These are phyloP conservation scores for Theobroma cacao DNA, from an alignment of 345 rosid genomes.

Conservation along the genomic window DNA sequence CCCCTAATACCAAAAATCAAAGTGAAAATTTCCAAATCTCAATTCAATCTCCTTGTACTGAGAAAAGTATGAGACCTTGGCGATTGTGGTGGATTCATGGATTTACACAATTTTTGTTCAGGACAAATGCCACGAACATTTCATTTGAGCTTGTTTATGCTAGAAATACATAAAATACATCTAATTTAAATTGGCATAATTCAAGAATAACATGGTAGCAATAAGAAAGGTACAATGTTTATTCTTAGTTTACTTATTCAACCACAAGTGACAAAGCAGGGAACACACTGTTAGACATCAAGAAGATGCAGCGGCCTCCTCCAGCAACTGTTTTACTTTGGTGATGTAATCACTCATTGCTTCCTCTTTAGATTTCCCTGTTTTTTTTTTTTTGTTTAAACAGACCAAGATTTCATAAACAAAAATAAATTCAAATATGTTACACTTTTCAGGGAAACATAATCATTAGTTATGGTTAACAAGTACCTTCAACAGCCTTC, in stretches of 20 bases:
- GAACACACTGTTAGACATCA: constrained; percentile 14
- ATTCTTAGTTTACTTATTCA: not conserved
- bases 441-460: not conserved
- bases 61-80: too few species aligned
- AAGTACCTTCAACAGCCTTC: constrained; percentile 88
- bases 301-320: constrained; percentile 42
- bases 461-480: not conserved
- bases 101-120: not conserved
- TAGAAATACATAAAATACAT: not conserved
- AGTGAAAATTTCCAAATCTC: too few species aligned
- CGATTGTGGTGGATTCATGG: not conserved
- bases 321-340: constrained; percentile 72
- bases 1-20: too few species aligned
- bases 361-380: constrained; percentile 67
- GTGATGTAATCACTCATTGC: constrained; percentile 78
- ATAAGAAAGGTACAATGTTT: not conserved
- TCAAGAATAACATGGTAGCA: not conserved
- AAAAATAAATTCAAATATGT: not conserved
- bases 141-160: not conserved
- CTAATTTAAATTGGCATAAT: not conserved
- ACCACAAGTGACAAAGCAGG: not conserved
- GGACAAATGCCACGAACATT: not conserved
- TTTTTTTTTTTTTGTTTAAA: not conserved
- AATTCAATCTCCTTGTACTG: too few species aligned
- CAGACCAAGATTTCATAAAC: not conserved